Evolutionary conservation across 495 filamentous ascomycete genomes (phyloP).

Genomic region (Hypoxylon intermedium): DNA sequence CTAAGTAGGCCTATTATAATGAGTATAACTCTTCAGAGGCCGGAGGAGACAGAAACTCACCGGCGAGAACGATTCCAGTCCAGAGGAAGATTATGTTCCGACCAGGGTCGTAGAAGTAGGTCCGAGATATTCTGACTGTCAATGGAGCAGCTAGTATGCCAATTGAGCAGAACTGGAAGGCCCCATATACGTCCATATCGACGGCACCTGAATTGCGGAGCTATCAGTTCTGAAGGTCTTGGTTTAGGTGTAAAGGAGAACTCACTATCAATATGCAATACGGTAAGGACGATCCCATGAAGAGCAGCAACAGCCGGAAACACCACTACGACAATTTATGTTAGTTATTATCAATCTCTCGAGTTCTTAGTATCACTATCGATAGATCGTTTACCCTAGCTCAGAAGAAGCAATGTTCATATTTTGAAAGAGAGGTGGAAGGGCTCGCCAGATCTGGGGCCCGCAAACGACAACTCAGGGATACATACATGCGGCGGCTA

Average conservation of each 20-base stretch:
- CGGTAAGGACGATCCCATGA: constrained; percentile 64
- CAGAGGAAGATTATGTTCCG: constrained; percentile 68
- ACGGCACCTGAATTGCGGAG: constrained; percentile 54
- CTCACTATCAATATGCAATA: constrained; percentile 60
- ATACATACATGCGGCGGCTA: constrained; percentile 59
- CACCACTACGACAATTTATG: constrained; percentile 43
- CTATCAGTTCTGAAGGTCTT: constrained; percentile 17
- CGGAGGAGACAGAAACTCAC: constrained; percentile 39
- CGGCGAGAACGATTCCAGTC: constrained; percentile 63
- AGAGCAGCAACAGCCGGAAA: constrained; percentile 67
- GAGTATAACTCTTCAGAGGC: constrained; percentile 9
- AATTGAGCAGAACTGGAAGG: constrained; percentile 68
- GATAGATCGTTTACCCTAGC: no score
- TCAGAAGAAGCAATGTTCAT: no score
- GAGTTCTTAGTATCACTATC: neutral
- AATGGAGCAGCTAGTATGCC: constrained; percentile 65
- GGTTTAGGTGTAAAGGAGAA: constrained; percentile 1
- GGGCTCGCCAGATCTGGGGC: no score
- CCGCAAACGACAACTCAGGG: neutral
- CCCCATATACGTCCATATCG: constrained; percentile 70
- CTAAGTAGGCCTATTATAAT: constrained; percentile 57
- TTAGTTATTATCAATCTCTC: constrained; percentile 8
- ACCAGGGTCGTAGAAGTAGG: constrained; percentile 66
- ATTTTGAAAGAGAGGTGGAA: no score
- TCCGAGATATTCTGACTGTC: constrained; percentile 61